Evolutionary conservation across 202 grass and related monocot species (phyloP), one percentile per base, ranked within the genome.

Genomic region (Schoenoplectus tabernaemontani): DNA sequence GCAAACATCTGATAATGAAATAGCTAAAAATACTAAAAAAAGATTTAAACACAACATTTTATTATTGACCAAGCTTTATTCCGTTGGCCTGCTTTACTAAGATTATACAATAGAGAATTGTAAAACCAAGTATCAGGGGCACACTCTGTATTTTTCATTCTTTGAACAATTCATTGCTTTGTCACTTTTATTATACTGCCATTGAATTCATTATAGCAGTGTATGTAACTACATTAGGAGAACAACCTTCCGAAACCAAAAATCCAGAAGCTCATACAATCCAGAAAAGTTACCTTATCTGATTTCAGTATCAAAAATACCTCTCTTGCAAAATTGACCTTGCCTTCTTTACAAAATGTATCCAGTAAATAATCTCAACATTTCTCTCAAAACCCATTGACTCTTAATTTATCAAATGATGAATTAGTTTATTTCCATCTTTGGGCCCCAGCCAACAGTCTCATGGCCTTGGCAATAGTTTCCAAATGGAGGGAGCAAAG

Each of bases 311-410:
- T 77, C 0, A 69, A 12, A 85, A 90, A 87, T 36, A 79, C 80
- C 80, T 91, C 89, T 2, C 65, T 89, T 22, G 93, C 93, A 80
- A 88, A 81, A 22, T 90, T 86, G 1, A 97, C 73, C 78, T 83
- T 90, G 81, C 72, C 93, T 82, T 93, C 93, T 85, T 97, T 97
- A 81, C 93, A 93, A 79, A 97, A 80, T 4, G 82, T 87, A 48
- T 91, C 93, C 1, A 97, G 91, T 20, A 97, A 72, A 91, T 91
- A 26, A 82, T 86, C 30, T 90, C 84, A 0, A 85, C 91, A 82
- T 93, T 86, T 76, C 82, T 87, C 62, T 85, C 87, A 43, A 93
- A 78, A 6, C 89, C 85, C 84, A 90, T 87, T 34, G 82, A 82
- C 37, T 93, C 91, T 71, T 93, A 65, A 16, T 85, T 75, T n/a